phyloP scores from a whole-genome alignment of 2,329 filamentous ascomycete genomes.

The Didymella glomerata region DNA sequence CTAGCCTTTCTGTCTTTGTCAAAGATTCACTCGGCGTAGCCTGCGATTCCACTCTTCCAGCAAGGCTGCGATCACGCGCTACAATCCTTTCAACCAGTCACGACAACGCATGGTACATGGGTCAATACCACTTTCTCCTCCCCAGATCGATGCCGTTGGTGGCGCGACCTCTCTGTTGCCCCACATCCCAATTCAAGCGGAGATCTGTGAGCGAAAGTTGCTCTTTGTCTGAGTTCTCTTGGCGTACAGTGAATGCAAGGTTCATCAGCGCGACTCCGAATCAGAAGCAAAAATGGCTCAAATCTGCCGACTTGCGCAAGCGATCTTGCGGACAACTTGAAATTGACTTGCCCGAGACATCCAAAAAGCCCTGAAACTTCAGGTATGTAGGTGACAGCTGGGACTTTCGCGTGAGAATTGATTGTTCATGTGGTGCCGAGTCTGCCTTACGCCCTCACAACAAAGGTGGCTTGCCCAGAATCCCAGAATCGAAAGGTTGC shows the following conservation, averaged over 20 bases:
- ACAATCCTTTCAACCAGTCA: not conserved
- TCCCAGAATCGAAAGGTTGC: constrained; percentile 11
- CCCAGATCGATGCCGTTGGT: constrained; percentile 2
- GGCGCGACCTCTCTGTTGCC: constrained; percentile 8
- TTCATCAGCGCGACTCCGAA: not conserved
- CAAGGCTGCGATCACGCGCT: constrained; percentile 6
- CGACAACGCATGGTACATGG: not conserved
- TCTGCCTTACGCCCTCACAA: not conserved
- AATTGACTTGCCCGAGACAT: not conserved
- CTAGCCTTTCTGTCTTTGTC: not conserved
- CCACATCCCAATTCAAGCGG: not conserved
- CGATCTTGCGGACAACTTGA: not conserved
- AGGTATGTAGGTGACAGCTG: not conserved
- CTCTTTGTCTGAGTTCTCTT: not conserved
- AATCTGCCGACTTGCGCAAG: not conserved
- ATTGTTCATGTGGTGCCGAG: not conserved
- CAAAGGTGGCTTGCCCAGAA: constrained; percentile 6
- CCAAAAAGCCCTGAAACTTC: not conserved
- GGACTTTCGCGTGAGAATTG: not conserved
- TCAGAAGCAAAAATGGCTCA: not conserved
- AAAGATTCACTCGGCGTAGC: not conserved
- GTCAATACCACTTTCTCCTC: constrained; percentile 1
- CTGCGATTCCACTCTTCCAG: not conserved
- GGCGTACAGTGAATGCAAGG: not conserved
- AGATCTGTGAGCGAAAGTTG: not conserved